These are phyloP conservation scores for Sanguinoderma infundibulare DNA, from an alignment of 1,284 basidiomycete species.

Conservation along the genomic window DNA sequence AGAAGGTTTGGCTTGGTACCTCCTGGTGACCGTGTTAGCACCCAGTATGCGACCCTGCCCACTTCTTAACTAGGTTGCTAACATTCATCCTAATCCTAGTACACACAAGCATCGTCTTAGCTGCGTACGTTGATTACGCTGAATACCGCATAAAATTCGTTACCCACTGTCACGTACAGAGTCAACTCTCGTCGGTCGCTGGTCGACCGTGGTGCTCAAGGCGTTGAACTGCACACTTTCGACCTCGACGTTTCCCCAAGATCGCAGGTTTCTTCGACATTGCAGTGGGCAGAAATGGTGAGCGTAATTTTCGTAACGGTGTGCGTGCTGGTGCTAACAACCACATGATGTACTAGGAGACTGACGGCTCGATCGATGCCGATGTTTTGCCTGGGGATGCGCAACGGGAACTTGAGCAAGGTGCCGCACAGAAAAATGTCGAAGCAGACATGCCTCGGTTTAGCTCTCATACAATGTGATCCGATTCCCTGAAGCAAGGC, in stretches of 20 bases:
- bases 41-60: not conserved
- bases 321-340: not conserved
- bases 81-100: not conserved
- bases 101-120: not conserved
- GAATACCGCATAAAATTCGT: not conserved
- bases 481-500: too few species aligned
- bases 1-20: not conserved
- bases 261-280: not conserved
- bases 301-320: not conserved
- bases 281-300: not conserved
- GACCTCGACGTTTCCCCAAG: not conserved
- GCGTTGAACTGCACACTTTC: conserved; percentile 2
- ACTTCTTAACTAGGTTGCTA: not conserved
- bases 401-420: too few species aligned
- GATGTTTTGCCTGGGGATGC: too few species aligned
- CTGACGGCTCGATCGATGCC: too few species aligned
- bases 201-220: conserved; percentile 1
- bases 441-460: too few species aligned
- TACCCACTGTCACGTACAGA: not conserved
- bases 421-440: too few species aligned
- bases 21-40: not conserved
- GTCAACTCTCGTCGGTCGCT: conserved; percentile 9
- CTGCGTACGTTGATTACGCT: not conserved
- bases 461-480: too few species aligned
- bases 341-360: not conserved